Evolutionary conservation across 2,329 filamentous ascomycete species (phyloP).

Genomic region (Capronia coronata): DNA sequence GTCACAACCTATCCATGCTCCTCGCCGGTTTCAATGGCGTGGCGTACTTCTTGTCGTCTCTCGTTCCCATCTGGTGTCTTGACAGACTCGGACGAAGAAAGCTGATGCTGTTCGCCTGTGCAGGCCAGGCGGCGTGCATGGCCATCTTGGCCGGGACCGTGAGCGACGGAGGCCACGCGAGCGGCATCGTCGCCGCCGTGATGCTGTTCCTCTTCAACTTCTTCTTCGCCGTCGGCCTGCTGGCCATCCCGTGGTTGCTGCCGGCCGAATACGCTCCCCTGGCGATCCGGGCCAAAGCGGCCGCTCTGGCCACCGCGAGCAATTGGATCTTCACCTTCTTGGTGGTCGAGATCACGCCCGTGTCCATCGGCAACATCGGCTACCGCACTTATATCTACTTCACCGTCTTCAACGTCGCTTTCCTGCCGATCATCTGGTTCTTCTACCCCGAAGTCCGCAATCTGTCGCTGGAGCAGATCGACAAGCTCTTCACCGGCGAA

Average conservation of each 20-base stretch:
- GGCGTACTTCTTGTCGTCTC: conserved; percentile 49
- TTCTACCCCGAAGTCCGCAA: background rate
- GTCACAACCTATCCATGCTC: conserved; percentile 40
- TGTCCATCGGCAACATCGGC: background rate
- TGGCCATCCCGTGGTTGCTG: conserved; percentile 58
- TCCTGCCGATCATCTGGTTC: background rate
- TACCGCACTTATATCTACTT: background rate
- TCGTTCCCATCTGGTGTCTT: conserved; percentile 46
- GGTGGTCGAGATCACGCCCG: conserved; percentile 59
- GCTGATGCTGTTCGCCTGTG: background rate
- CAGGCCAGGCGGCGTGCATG: conserved; percentile 56
- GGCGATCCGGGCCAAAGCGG: conserved; percentile 8
- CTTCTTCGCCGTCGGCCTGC: conserved; percentile 55
- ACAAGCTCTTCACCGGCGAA: background rate
- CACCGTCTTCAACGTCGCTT: conserved; percentile 1
- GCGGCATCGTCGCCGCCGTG: conserved; percentile 48
- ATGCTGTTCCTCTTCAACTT: conserved; percentile 57
- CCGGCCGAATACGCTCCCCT: conserved; percentile 57
- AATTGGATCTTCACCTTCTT: conserved; percentile 50
- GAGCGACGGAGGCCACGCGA: conserved; percentile 37
- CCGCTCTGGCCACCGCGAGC: conserved; percentile 6
- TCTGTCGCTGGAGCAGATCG: background rate
- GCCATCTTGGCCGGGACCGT: conserved; percentile 49
- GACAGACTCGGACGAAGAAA: conserved; percentile 39
- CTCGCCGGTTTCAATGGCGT: conserved; percentile 50